Evolutionary conservation across 768 basidiomycete species (phyloP), one percentile per base, ranked within the genome.

Genomic region (Auriculariales sp.): DNA sequence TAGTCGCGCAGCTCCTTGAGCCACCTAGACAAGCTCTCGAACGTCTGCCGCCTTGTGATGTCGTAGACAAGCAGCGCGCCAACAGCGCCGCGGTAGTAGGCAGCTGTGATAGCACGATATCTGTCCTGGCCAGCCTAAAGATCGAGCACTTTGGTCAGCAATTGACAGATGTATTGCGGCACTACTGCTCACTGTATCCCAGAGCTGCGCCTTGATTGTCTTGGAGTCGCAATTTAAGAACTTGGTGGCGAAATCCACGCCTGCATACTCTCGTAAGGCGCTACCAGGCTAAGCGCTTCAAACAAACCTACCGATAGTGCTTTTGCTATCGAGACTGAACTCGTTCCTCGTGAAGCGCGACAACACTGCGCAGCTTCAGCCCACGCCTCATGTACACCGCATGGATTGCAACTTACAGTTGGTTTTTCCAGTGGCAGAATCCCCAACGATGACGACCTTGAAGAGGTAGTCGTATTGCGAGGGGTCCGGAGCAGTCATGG

Each of bases 321-420:
- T 98, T 72, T 98, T 97, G 39, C 92, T 91, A 63, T 98, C 95
- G 57, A 94, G 76, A 73, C 94, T 95, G 80, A 99, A 99, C 68
- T 98, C 93, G 63, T 97, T 97, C 58, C 93, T 82, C 57, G 95
- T 99, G 79, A 99, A 99, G 62, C 95, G 91, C 69, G 92, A 95
- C 64, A 99, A 92, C 68, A 99, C 95, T 99, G 64, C 28, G n/a
- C n/a, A n/a, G n/a, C n/a, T n/a, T n/a, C n/a, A n/a, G n/a, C n/a
- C n/a, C n/a, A n/a, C n/a, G n/a, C n/a, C n/a, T n/a, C n/a, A n/a
- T n/a, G n/a, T n/a, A n/a, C n/a, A n/a, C n/a, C n/a, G n/a, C n/a
- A n/a, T n/a, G n/a, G n/a, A n/a, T n/a, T n/a, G n/a, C n/a, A n/a
- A n/a, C n/a, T n/a, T n/a, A n/a, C n/a, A n/a, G n/a, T n/a, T n/a